phyloP scores from a whole-genome alignment of 2,329 filamentous ascomycete species.

The Raffaelea ambrosiae region DNA sequence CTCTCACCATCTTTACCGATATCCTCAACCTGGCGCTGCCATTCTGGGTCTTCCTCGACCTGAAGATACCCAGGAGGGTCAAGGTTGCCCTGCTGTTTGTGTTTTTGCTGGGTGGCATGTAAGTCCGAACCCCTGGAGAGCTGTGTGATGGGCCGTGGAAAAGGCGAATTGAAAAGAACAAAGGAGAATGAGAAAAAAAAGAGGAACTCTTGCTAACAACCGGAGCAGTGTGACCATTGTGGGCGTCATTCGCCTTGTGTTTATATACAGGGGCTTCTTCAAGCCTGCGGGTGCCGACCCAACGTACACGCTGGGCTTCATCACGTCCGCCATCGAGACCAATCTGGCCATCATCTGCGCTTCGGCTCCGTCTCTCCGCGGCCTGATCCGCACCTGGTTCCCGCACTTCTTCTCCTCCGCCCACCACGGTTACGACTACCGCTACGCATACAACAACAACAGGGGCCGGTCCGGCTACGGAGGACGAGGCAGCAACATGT shows the following conservation, averaged over 20 bases:
- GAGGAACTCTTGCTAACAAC: background rate
- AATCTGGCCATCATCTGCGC: slow-evolving; percentile 33
- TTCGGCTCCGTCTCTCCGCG: slow-evolving; percentile 28
- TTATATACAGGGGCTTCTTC: slow-evolving; percentile 24
- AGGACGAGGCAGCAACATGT: slow-evolving; percentile 1
- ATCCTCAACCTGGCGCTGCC: slow-evolving; percentile 32
- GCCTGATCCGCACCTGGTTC: slow-evolving; percentile 13
- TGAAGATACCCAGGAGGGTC: slow-evolving; percentile 20
- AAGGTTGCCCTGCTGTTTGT: slow-evolving; percentile 22
- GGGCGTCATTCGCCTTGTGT: slow-evolving; percentile 23
- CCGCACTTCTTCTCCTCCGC: slow-evolving; percentile 13
- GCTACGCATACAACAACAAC: background rate
- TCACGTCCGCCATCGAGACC: slow-evolving; percentile 28
- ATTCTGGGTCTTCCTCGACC: slow-evolving; percentile 23
- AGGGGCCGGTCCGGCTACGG: slow-evolving; percentile 4
- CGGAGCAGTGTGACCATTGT: slow-evolving; percentile 24
- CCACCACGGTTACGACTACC: slow-evolving; percentile 7
- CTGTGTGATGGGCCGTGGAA: no score
- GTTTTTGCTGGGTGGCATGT: slow-evolving; percentile 24
- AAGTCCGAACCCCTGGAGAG: no score
- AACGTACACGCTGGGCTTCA: slow-evolving; percentile 24
- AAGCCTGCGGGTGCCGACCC: slow-evolving; percentile 16
- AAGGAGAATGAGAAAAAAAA: no score
- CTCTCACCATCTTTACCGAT: slow-evolving; percentile 35
- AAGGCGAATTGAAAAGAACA: no score